phyloP scores from a whole-genome alignment of 129 eudicot genomes.

The Cynara cardunculus region DNA sequence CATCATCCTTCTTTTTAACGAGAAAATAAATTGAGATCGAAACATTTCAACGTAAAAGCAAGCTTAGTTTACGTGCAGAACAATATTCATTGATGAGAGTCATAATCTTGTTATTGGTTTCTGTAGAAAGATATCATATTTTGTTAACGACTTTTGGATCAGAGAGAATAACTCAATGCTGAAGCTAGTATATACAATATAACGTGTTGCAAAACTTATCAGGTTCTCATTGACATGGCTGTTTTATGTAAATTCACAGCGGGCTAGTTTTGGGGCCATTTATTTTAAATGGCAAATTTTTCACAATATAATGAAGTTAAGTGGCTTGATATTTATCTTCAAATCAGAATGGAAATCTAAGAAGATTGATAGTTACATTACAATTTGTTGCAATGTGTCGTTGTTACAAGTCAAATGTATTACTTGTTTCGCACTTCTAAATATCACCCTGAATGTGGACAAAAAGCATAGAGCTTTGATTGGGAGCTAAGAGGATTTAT shows the following conservation, averaged over 20 bases:
- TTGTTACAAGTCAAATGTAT: neutral
- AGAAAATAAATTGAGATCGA: neutral
- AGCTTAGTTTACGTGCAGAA: neutral
- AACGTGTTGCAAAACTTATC: neutral
- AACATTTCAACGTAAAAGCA: neutral
- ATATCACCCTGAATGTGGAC: neutral
- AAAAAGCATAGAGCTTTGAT: neutral
- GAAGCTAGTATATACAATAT: neutral
- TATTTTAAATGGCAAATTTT: neutral
- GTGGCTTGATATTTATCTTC: neutral
- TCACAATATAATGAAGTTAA: neutral
- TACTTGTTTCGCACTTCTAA: neutral
- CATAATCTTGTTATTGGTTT: neutral
- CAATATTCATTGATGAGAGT: neutral
- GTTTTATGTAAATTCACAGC: neutral
- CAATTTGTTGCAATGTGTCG: neutral
- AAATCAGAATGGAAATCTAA: slow-evolving; percentile 17
- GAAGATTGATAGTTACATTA: neutral
- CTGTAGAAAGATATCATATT: neutral
- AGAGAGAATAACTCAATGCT: neutral
- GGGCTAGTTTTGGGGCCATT: neutral
- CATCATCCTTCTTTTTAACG: neutral
- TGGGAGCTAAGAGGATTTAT: neutral
- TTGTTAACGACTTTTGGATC: neutral
- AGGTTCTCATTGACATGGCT: neutral